phyloP scores from a whole-genome alignment of 2,329 filamentous ascomycete genomes.

The Claviceps monticola region DNA sequence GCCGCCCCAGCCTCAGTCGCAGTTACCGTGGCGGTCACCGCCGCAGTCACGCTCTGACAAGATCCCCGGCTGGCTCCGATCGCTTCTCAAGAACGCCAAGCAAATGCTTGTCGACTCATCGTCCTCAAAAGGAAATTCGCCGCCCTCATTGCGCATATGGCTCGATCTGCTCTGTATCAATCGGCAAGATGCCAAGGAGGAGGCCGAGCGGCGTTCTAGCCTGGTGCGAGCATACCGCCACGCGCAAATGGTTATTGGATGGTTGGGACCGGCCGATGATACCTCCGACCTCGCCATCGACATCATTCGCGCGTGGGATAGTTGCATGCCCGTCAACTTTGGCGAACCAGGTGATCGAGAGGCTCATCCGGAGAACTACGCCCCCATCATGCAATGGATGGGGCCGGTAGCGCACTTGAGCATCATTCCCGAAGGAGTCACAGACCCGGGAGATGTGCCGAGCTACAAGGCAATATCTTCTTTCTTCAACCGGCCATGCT shows the following conservation, averaged over 20 bases:
- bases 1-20: neutral
- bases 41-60: constrained; percentile 5
- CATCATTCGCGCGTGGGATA: constrained; percentile 15
- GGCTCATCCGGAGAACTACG: constrained; percentile 20
- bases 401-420: constrained; percentile 13
- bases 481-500: constrained; percentile 19
- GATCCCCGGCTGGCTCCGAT: constrained; percentile 10
- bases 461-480: constrained; percentile 13
- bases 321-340: constrained; percentile 17
- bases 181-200: constrained; percentile 14
- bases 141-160: constrained; percentile 15
- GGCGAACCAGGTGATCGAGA: constrained; percentile 20
- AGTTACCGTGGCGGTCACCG: constrained; percentile 8
- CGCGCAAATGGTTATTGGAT: constrained; percentile 20
- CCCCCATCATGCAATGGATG: constrained; percentile 18
- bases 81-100: constrained; percentile 8
- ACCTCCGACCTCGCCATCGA: constrained; percentile 15
- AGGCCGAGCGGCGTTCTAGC: constrained; percentile 14
- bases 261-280: constrained; percentile 17
- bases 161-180: constrained; percentile 19
- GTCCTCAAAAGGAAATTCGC: neutral
- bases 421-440: constrained; percentile 10
- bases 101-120: constrained; percentile 5
- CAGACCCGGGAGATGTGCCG: constrained; percentile 10
- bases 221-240: constrained; percentile 17